Conservation (phyloP, 208 protist species). For the Leishmania amazonensis region DNA sequence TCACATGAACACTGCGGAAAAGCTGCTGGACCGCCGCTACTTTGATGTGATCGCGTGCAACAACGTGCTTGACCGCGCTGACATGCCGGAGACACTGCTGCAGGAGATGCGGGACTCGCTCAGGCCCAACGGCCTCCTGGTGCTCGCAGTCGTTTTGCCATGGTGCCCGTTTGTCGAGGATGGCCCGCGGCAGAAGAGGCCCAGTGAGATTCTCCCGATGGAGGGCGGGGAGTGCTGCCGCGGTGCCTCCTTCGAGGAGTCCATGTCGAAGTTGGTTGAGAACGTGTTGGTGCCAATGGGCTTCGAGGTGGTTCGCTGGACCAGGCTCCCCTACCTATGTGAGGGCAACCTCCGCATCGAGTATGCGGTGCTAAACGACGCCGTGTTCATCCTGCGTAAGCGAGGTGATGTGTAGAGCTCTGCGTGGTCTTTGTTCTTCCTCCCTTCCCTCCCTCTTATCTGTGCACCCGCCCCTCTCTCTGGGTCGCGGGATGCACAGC, state of each 20-base stretch:
- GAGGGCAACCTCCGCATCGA: slow-evolving; percentile 75
- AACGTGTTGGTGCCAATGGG: slow-evolving; percentile 78
- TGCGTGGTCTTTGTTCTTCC: neutral
- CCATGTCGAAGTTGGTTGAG: slow-evolving; percentile 61
- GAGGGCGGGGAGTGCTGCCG: slow-evolving; percentile 74
- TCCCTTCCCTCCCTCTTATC: too few species aligned
- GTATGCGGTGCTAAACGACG: slow-evolving; percentile 81
- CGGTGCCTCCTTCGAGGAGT: slow-evolving; percentile 74
- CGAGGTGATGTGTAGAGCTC: neutral
- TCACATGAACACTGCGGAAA: slow-evolving; percentile 3
- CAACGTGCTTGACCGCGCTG: slow-evolving; percentile 86
- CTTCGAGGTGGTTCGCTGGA: slow-evolving; percentile 86
- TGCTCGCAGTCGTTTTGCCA: slow-evolving; percentile 85
- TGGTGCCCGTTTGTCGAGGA: slow-evolving; percentile 91
- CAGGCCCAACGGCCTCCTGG: slow-evolving; percentile 49
- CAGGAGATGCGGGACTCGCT: slow-evolving; percentile 67
- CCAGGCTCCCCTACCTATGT: slow-evolving; percentile 80
- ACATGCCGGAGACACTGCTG: slow-evolving; percentile 67
- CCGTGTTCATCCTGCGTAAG: slow-evolving; percentile 69
- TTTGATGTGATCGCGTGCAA: slow-evolving; percentile 82
- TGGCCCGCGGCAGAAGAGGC: slow-evolving; percentile 48
- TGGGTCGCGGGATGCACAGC: neutral
- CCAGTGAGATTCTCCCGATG: slow-evolving; percentile 77
- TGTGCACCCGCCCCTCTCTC: neutral
- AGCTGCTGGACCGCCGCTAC: slow-evolving; percentile 28